Conservation (phyloP, 495 filamentous ascomycete species). For the Penicillium egyptiacum region DNA sequence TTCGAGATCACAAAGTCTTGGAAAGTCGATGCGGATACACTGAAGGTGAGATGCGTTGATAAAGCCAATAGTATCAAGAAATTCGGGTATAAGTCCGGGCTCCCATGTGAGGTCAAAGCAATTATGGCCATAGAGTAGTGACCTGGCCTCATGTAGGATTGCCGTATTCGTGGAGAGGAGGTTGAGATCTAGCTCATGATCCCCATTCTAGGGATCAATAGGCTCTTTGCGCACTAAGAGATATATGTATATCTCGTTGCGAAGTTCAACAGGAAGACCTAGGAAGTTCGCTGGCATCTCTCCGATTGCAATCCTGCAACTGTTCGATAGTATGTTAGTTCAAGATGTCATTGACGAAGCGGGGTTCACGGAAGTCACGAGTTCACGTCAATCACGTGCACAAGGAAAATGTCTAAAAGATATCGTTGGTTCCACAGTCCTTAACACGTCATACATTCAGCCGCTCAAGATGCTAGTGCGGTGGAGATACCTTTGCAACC, state of each 20-base stretch:
- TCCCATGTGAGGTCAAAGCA: conserved; percentile 11
- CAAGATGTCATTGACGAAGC: no score
- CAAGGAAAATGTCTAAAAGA: no score
- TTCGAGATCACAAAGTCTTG: conserved; percentile 6
- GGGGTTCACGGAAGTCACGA: no score
- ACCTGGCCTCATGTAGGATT: conserved; percentile 13
- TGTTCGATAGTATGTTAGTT: no score
- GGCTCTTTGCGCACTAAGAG: conserved; percentile 13
- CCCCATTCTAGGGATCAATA: conserved; percentile 12
- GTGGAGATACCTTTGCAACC: no score
- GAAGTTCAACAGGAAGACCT: conserved; percentile 15
- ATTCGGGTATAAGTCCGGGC: not conserved
- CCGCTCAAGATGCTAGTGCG: no score
- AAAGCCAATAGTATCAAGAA: conserved; percentile 12
- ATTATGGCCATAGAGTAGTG: conserved; percentile 18
- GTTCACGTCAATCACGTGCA: no score
- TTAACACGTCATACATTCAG: no score
- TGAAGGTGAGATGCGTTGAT: conserved; percentile 14
- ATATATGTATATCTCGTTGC: conserved; percentile 18
- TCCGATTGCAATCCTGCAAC: no score
- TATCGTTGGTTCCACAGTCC: no score
- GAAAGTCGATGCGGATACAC: conserved; percentile 17
- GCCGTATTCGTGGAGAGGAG: conserved; percentile 13
- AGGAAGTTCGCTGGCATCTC: conserved; percentile 3
- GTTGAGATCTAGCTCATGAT: conserved; percentile 4